These are phyloP conservation scores for Marasmius sp. DNA, from an alignment of 1,284 basidiomycete species.

Conservation along the genomic window DNA sequence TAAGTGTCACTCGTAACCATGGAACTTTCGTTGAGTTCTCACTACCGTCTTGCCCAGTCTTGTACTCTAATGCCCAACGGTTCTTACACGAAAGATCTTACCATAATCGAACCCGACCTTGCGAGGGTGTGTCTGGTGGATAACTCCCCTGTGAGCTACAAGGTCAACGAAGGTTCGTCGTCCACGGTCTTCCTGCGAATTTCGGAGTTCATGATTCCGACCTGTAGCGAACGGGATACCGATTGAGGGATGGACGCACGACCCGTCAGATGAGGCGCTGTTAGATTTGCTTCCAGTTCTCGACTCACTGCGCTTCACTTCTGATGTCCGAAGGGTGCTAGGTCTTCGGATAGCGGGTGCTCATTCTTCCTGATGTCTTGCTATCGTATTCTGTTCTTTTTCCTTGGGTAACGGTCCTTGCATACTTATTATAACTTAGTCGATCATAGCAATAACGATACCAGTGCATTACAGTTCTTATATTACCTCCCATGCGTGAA, in stretches of 20 bases:
- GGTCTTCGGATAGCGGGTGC: conserved; percentile 66
- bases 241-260: conserved; percentile 98
- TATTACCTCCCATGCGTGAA: conserved; percentile 1
- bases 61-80: conserved; percentile 92
- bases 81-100: conserved; percentile 92
- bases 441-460: conserved; percentile 9
- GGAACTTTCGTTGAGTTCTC: not conserved
- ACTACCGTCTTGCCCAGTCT: conserved; percentile 48
- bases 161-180: conserved; percentile 85
- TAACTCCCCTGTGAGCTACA: conserved; percentile 94
- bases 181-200: not conserved
- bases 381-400: not conserved
- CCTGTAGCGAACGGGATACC: conserved; percentile 91
- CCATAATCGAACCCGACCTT: conserved; percentile 87
- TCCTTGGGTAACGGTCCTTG: conserved; percentile 14
- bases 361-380: conserved; percentile 21
- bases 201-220: conserved; percentile 3
- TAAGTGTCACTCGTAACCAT: conserved; percentile 35
- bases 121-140: conserved; percentile 92
- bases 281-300: conserved; percentile 94
- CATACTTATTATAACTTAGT: conserved; percentile 20
- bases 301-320: conserved; percentile 94
- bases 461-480: conserved; percentile 13
- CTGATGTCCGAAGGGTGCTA: conserved; percentile 90
- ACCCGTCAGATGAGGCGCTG: conserved; percentile 94